These are phyloP conservation scores for Cadophora sp. DNA, from an alignment of 2,329 filamentous ascomycete genomes.

Conservation along the genomic window DNA sequence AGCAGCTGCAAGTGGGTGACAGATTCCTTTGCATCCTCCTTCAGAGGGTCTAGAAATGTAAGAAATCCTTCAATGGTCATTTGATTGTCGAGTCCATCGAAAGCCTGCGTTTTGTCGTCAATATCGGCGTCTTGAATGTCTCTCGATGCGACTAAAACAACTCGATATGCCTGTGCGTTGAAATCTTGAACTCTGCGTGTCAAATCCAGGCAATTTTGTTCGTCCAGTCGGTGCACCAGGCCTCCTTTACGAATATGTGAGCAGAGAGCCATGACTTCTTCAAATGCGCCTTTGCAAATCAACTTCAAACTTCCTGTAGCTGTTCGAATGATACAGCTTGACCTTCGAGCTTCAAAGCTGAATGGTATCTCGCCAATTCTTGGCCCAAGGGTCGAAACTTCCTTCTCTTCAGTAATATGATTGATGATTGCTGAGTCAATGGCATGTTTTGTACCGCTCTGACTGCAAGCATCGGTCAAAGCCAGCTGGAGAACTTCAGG, in stretches of 20 bases:
- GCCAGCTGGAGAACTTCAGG: constrained; percentile 15
- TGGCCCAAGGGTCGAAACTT: not conserved
- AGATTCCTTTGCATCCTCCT: constrained; percentile 27
- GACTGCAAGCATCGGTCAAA: constrained; percentile 15
- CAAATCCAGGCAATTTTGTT: not conserved
- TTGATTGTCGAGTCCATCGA: constrained; percentile 16
- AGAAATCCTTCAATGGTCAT: constrained; percentile 28
- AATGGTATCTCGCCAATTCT: constrained; percentile 27
- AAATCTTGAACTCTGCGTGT: not conserved
- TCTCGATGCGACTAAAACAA: constrained; percentile 24
- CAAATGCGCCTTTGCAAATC: constrained; percentile 26
- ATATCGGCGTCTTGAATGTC: constrained; percentile 4
- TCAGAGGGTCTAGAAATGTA: constrained; percentile 27
- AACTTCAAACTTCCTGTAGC: constrained; percentile 1
- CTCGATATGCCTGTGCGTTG: constrained; percentile 25
- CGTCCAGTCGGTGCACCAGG: not conserved
- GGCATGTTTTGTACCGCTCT: constrained; percentile 24
- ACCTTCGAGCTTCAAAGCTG: constrained; percentile 22
- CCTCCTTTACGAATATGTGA: constrained; percentile 15
- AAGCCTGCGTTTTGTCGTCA: not conserved
- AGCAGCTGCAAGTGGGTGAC: constrained; percentile 26
- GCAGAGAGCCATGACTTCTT: constrained; percentile 26
- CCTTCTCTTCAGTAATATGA: constrained; percentile 6
- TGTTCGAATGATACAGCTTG: constrained; percentile 22
- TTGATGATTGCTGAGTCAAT: constrained; percentile 23